These are phyloP conservation scores for Hanseniaspora occidentalis DNA, from an alignment of 805 yeast species.

Conservation along the genomic window DNA sequence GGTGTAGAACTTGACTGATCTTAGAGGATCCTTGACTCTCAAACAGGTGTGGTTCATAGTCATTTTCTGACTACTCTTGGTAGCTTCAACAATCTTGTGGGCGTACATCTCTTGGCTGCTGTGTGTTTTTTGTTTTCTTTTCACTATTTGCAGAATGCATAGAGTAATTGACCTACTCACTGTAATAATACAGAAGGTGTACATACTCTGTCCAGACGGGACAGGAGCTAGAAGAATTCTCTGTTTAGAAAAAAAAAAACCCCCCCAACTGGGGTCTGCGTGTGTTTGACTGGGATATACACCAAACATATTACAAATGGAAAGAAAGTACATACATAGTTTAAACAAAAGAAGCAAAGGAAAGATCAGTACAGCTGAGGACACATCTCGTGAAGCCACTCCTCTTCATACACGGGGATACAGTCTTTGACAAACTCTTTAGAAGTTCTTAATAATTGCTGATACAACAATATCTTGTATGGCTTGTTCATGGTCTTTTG, in stretches of 20 bases:
- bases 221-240: background rate
- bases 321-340: background rate
- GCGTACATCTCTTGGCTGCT: background rate
- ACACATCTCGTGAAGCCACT: slow-evolving; percentile 1
- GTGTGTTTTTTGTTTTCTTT: background rate
- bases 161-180: no score
- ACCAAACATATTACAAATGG: no score
- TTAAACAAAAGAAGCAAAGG: background rate
- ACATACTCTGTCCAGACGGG: background rate
- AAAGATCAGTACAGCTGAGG: background rate
- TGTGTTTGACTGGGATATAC: no score
- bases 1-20: slow-evolving; percentile 59
- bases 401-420: slow-evolving; percentile 52
- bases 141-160: no score
- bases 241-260: background rate
- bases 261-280: no score
- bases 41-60: slow-evolving; percentile 58
- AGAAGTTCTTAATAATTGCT: slow-evolving; percentile 72
- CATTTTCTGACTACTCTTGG: slow-evolving; percentile 8
- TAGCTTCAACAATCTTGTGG: background rate
- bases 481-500: slow-evolving; percentile 43
- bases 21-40: slow-evolving; percentile 71
- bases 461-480: slow-evolving; percentile 61
- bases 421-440: slow-evolving; percentile 83
- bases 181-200: no score